Conservation (phyloP, 306 rosid species). For the Sechiopsis laciniata region DNA sequence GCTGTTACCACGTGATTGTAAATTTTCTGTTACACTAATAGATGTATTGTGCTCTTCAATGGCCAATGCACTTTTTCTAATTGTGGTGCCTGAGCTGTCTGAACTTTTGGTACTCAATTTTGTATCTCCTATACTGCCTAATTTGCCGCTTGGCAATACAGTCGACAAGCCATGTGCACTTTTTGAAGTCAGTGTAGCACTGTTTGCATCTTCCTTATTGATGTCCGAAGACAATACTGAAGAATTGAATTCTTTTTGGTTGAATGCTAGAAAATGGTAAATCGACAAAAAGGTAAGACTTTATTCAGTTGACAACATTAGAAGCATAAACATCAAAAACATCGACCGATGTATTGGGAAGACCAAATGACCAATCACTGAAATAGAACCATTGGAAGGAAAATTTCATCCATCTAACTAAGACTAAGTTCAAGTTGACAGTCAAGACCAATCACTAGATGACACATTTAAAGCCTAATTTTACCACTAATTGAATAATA, state of each 20-base stretch:
- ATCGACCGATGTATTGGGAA: not conserved
- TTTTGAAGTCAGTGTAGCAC: constrained; percentile 13
- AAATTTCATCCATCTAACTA: too few relatives aligned
- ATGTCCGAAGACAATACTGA: constrained; percentile 34
- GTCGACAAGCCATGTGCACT: not conserved
- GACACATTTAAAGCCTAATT: constrained; percentile 1
- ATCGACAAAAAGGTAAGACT: not conserved
- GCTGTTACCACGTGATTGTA: constrained; percentile 37
- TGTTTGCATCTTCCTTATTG: constrained; percentile 28
- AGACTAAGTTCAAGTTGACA: constrained; percentile 3
- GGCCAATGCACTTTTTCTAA: constrained; percentile 19
- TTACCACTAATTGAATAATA: not conserved
- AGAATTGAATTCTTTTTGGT: constrained; percentile 34
- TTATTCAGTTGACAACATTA: not conserved
- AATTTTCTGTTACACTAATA: constrained; percentile 28
- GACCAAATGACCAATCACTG: constrained; percentile 1
- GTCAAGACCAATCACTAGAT: constrained; percentile 11
- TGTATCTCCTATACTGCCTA: constrained; percentile 24
- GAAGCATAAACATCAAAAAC: not conserved
- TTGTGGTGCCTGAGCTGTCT: constrained; percentile 12
- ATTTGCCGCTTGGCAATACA: constrained; percentile 27
- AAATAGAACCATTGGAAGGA: not conserved
- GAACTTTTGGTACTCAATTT: constrained; percentile 33
- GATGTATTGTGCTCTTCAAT: constrained; percentile 24
- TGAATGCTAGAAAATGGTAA: constrained; percentile 34